Percentiles rank a stretch among this genome's conserved stretches.
Evolutionary conservation across 352 stramenopile genomes (phyloP).

Genomic region (Phytopythium sindhum): DNA sequence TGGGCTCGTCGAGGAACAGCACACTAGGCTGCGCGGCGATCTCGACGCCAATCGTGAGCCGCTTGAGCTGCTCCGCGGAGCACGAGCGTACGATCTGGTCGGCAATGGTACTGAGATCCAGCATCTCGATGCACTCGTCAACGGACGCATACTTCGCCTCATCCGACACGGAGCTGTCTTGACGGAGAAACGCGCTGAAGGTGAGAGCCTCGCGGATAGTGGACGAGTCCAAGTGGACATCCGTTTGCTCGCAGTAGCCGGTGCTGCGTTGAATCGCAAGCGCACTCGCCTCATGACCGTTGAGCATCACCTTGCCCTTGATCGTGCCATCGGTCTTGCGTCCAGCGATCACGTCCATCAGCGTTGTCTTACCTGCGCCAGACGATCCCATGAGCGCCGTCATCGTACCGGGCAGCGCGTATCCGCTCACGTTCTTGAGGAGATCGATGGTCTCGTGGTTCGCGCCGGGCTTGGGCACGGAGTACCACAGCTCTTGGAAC

Average conservation of each 20-base stretch:
- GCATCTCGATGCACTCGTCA: slow-evolving; percentile 29
- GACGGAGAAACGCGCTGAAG: slow-evolving; percentile 80
- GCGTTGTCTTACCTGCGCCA: slow-evolving; percentile 88
- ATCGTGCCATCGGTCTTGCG: slow-evolving; percentile 77
- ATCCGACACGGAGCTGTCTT: slow-evolving; percentile 18
- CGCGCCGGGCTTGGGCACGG: slow-evolving; percentile 1
- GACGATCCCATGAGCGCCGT: slow-evolving; percentile 54
- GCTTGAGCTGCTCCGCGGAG: slow-evolving; percentile 33
- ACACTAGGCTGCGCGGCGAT: slow-evolving; percentile 68
- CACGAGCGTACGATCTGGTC: slow-evolving; percentile 25
- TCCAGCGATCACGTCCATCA: slow-evolving; percentile 90
- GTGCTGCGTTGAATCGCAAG: slow-evolving; percentile 23
- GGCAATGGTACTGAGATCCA: slow-evolving; percentile 22
- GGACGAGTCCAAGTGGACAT: slow-evolving; percentile 77
- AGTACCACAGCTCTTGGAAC: slow-evolving; percentile 11
- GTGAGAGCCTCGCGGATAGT: slow-evolving; percentile 86
- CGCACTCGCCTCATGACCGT: slow-evolving; percentile 20
- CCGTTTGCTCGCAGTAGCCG: slow-evolving; percentile 72
- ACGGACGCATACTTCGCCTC: slow-evolving; percentile 21
- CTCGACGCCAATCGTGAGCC: slow-evolving; percentile 34
- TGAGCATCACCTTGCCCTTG: slow-evolving; percentile 40
- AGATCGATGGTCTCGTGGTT: slow-evolving; percentile 50
- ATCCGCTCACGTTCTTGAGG: slow-evolving; percentile 42
- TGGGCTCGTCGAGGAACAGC: slow-evolving; percentile 70
- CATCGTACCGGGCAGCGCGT: slow-evolving; percentile 35